Evolutionary conservation across 1,284 basidiomycete species (phyloP), one percentile per base, ranked within the genome.

Genomic region (Tranzscheliella williamsii): DNA sequence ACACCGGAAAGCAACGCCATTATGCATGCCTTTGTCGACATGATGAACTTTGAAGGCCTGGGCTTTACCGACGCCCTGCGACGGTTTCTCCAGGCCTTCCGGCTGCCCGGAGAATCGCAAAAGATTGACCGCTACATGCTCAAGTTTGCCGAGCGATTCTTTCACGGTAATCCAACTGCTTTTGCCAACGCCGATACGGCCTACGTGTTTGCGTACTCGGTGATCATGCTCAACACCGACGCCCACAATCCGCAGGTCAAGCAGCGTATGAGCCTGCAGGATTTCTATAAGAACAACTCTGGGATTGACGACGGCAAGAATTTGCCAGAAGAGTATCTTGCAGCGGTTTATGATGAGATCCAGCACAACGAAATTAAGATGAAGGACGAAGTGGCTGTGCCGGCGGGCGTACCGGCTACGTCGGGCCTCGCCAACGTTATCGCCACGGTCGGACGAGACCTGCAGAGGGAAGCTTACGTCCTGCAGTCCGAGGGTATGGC

Each of bases 61-160:
- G 63, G 64, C 23, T 73, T 77, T 46, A 70, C 73, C 20, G 70
- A 67, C 15, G 75, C 75, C 23, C 63, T 77, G 24, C 53, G 75
- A 4, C 44, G 70, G 4, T 77, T 76, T 55, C 46, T 77, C 35
- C 75, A 77, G 51, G 74, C 73, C 2, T 77, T 77, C 63, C 46
- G 75, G 7, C 45, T 77, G 31, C 75, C 75, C 3, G 75, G 75
- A 37, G 75, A 77, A 48, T 62, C 75, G 51, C 75, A 77, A 31
- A 77, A 77, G 70, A 77, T 77, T 39, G 75, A 77, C 43, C 54
- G 75, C 24, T 77, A 61, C 58, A 77, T 77, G 75, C 73, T 77
- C 65, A 77, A 77, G 57, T 77, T 77, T 39, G 75, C 75, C 23
- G 75, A 77, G 40, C 63, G 75, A 1, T 77, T 75, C 46, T 53